Conservation (phyloP, 2,329 filamentous ascomycete genomes). For the Dendryphion nanum region DNA sequence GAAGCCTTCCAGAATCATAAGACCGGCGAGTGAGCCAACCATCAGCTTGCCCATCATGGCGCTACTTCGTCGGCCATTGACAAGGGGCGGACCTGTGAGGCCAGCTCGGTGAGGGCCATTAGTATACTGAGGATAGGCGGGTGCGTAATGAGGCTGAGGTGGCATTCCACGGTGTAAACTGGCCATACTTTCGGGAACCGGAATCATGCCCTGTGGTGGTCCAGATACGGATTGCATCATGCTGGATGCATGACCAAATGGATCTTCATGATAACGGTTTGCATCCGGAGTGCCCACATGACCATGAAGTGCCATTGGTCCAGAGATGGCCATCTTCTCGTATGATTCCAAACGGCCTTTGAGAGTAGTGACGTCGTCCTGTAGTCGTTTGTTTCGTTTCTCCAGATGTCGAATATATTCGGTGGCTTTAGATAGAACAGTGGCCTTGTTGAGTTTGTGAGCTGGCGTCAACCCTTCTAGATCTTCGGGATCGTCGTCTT, state of each 20-base stretch:
- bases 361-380: constrained; percentile 77
- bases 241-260: constrained; percentile 27
- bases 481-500: constrained; percentile 79
- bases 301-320: constrained; percentile 39
- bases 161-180: constrained; percentile 39
- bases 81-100: constrained; percentile 28
- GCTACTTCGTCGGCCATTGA: constrained; percentile 44
- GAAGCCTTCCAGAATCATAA: constrained; percentile 88
- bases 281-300: constrained; percentile 34
- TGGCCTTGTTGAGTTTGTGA: constrained; percentile 97
- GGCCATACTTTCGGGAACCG: constrained; percentile 42
- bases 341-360: constrained; percentile 66
- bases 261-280: constrained; percentile 37
- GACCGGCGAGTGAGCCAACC: constrained; percentile 85
- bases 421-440: constrained; percentile 89
- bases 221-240: constrained; percentile 23
- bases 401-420: constrained; percentile 95
- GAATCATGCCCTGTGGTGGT: constrained; percentile 42
- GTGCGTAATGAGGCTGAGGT: constrained; percentile 38
- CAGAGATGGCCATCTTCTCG: constrained; percentile 69
- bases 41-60: constrained; percentile 73
- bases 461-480: constrained; percentile 68
- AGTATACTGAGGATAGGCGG: constrained; percentile 33
- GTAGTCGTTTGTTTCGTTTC: constrained; percentile 78
- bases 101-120: constrained; percentile 19